Base-by-base conservation (phyloP, 495 filamentous ascomycete species). In the Hyaloscypha bicolor region DNA sequence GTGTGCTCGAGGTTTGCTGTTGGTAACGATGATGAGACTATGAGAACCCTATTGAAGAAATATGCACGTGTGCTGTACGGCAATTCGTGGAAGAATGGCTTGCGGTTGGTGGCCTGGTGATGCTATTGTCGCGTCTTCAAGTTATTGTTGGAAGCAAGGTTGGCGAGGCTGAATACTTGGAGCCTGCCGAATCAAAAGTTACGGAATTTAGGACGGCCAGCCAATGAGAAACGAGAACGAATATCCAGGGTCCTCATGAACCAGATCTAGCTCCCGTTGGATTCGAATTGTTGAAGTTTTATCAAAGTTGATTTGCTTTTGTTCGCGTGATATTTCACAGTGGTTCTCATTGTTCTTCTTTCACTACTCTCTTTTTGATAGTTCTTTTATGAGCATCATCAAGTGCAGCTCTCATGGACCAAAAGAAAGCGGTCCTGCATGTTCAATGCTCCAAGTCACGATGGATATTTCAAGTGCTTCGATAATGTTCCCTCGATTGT, bases 161-260 rank as follows among this genome's bases (percentile, higher is more conserved):
- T 56, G 53, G 29, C 53, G 53, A 56, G 53, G 53, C 53, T 56
- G 53, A 29, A 31, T 25, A 29, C 8, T 56, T 25, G 53, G n/a
- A 56, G 53, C 9, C 53, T 56, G 53, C 21, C 53, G 21, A 56
- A 56, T 56, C 22, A 56, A 19, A 56, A 29, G n/a, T 56, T 25
- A 6, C 35, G 35, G 22, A 19, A 16, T 9, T 25, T 56, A 8
- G 53, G 1, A 30, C 25, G 22, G 53, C 53, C 29, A 56, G 42
- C 42, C 42, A 48, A 48, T 48, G 4, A 12, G 42, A 37, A 48
- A 4, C 16, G 42, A 48, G 42, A 4, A 14, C 16, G 1, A 48
- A 14, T 4, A 14, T 48, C 12, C 9, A 48, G 42, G 42, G 42
- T 48, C 16, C 16, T 4, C 9, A 16, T 2, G 42, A 12, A 48